These are phyloP conservation scores for Allium fistulosum DNA, from an alignment of 106 monocot genomes.

Conservation along the genomic window DNA sequence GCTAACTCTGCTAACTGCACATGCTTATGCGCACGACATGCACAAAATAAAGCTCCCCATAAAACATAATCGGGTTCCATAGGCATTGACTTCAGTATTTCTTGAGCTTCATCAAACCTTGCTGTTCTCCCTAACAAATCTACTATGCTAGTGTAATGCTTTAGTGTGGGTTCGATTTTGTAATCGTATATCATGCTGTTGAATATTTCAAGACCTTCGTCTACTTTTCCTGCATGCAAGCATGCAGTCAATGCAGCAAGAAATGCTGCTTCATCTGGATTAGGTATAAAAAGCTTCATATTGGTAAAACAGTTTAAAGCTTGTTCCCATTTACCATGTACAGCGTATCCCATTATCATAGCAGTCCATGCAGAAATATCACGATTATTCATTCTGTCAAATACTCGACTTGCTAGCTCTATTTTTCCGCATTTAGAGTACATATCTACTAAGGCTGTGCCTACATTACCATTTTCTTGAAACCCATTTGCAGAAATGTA, in stretches of 20 bases:
- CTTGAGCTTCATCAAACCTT: conserved; percentile 22
- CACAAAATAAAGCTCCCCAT: conserved; percentile 49
- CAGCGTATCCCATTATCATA: conserved; percentile 37
- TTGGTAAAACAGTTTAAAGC: conserved; percentile 25
- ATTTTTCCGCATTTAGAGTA: conserved; percentile 34
- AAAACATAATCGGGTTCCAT: conserved; percentile 37
- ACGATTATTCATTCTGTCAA: conserved; percentile 15
- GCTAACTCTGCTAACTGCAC: conserved; percentile 29
- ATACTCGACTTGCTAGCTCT: conserved; percentile 16
- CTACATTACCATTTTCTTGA: conserved; percentile 6
- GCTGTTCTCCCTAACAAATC: conserved; percentile 34
- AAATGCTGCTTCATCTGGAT: conserved; percentile 29
- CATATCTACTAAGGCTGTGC: conserved; percentile 33
- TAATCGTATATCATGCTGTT: conserved; percentile 24
- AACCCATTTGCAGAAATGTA: conserved; percentile 10
- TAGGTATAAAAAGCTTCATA: conserved; percentile 16
- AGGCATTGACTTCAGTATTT: conserved; percentile 24
- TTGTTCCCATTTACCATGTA: conserved; percentile 25
- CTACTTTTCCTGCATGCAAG: conserved; percentile 26
- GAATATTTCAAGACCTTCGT: conserved; percentile 17
- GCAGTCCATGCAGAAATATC: conserved; percentile 31
- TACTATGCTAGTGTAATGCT: conserved; percentile 36
- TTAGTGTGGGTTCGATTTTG: conserved; percentile 21
- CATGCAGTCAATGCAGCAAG: conserved; percentile 28
- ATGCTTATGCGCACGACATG: conserved; percentile 32